These are phyloP conservation scores for Neofusicoccum sp. DNA, from an alignment of 2,329 filamentous ascomycete species.

Conservation along the genomic window DNA sequence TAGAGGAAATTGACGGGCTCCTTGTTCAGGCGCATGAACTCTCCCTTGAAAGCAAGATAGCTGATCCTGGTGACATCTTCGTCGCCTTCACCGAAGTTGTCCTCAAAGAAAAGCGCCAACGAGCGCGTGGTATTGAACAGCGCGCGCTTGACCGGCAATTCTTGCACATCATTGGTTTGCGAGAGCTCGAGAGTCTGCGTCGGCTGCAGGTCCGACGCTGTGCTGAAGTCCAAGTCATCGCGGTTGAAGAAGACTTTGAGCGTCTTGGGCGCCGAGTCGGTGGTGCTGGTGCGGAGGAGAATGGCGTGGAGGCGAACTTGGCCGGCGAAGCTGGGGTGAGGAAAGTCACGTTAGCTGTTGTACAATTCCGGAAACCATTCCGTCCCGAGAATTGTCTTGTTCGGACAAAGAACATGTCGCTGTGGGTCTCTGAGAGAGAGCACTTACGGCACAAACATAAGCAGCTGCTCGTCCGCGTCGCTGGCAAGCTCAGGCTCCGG, in stretches of 20 bases:
- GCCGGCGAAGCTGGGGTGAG: constrained; percentile 67
- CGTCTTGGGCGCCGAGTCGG: constrained; percentile 71
- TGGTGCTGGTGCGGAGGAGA: constrained; percentile 74
- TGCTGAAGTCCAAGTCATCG: constrained; percentile 79
- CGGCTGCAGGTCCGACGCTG: constrained; percentile 66
- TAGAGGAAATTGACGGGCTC: constrained; percentile 86
- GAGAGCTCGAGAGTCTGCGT: constrained; percentile 76
- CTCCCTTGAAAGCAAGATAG: constrained; percentile 90
- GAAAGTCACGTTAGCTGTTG: not conserved
- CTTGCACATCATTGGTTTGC: constrained; percentile 78
- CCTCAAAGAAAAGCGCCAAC: constrained; percentile 82
- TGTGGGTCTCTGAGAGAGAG: not conserved
- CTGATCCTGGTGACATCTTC: constrained; percentile 69
- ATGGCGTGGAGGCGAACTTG: constrained; percentile 92
- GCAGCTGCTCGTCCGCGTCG: constrained; percentile 87
- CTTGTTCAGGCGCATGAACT: constrained; percentile 82
- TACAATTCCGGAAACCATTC: not conserved
- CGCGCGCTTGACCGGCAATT: constrained; percentile 83
- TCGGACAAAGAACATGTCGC: not conserved
- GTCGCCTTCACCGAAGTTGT: constrained; percentile 77
- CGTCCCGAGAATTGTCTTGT: not conserved
- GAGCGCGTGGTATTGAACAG: constrained; percentile 83
- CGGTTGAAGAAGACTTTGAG: constrained; percentile 87
- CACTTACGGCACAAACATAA: constrained; percentile 80
- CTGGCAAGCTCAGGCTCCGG: constrained; percentile 74